Base-by-base conservation (phyloP, 768 basidiomycete genomes). In the Coprinopsis sp. region DNA sequence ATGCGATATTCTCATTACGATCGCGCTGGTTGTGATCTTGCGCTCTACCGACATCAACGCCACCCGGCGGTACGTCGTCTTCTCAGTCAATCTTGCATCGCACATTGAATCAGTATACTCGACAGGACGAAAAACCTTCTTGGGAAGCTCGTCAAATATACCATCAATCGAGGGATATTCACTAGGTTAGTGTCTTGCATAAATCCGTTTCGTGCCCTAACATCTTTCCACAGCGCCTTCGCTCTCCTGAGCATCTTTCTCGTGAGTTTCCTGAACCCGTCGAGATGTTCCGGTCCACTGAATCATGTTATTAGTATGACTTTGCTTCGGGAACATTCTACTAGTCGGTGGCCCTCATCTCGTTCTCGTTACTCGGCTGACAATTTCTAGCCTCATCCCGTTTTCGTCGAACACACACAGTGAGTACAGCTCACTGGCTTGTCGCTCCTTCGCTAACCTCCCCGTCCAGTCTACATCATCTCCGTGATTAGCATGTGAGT, bases 1-100 rank as follows among this genome's bases (percentile, higher is more conserved):
- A n/a, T 44, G 42, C 30, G 42, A 44, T n/a, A 30, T 44, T 4
- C 42, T 44, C 16, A 44, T 44, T 22, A 44, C 42, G 6, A 44
- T 44, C 13, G 16, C 24, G 10, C 29, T 44, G 27, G 42, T 44
- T 3, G 30, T 18, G 6, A 44, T 44, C 29, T 30, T 44, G 3
- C 27, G 30, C 8, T 44, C 42, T 12, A 31, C 27, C 16, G 22
- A 22, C 23, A 23, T 2, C 28, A 18, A 44, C 19, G 19, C 29
- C 23, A 44, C 43, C 22, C 43, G 43, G 14, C 16, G 43, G 43
- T 44, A 22, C n/a, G 43, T 33, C 40, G 18, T 28, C n/a, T 42
- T 7, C 6, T 12, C 28, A 6, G 16, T 11, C 11, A 42, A 16
- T 42, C 14, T 6, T 6, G 10, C 10, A 25, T 33, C 16, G 13